phyloP scores from a whole-genome alignment of 257 asterid species.

The Perilla frutescens region DNA sequence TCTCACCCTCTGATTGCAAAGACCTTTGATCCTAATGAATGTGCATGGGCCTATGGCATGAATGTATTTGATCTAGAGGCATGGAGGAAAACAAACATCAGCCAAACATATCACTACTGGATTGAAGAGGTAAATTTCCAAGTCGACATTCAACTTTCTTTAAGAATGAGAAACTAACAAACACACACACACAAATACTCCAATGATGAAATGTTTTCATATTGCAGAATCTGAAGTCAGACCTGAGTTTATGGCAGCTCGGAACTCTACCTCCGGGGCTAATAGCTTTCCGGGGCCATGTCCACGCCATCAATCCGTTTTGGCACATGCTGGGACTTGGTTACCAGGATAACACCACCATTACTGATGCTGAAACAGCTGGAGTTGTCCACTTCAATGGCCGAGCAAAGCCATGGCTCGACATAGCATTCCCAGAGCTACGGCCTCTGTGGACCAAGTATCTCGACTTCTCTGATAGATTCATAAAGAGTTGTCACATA shows the following conservation, averaged over 20 bases:
- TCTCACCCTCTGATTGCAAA: conserved; percentile 88
- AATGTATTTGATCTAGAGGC: conserved; percentile 87
- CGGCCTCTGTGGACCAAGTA: conserved; percentile 84
- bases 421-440: conserved; percentile 89
- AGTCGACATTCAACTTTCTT: background rate
- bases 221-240: conserved; percentile 86
- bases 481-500: conserved; percentile 81
- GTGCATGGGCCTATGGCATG: conserved; percentile 99
- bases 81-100: conserved; percentile 88
- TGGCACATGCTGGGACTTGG: conserved; percentile 99
- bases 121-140: conserved; percentile 63
- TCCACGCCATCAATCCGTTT: conserved; percentile 71
- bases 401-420: conserved; percentile 99
- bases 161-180: background rate
- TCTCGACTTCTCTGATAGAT: conserved; percentile 72
- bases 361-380: conserved; percentile 72
- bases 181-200: background rate
- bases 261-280: conserved; percentile 97
- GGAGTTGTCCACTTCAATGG: conserved; percentile 94
- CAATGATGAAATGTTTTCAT: conserved; percentile 11
- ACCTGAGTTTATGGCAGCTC: conserved; percentile 94
- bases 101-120: conserved; percentile 83
- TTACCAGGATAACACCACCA: conserved; percentile 81
- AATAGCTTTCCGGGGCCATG: conserved; percentile 88
- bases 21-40: conserved; percentile 74